Percentiles rank a stretch among this genome's conserved stretches.
phyloP scores from a whole-genome alignment of 2,329 filamentous ascomycete genomes.

The Iodosphaeria phyllophila region DNA sequence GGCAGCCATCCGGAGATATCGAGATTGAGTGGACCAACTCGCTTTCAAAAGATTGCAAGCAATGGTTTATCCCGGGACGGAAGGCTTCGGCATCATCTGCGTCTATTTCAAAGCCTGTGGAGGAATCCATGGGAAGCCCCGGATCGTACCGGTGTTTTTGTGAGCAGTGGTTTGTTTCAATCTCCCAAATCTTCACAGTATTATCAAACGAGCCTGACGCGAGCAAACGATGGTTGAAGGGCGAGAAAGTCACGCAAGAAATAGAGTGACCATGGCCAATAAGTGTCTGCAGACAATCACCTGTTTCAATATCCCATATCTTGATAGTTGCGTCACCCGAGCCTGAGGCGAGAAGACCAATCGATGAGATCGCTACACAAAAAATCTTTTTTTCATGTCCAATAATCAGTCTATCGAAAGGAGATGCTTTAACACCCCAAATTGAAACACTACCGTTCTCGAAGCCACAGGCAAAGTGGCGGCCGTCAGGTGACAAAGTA shows the following conservation, averaged over 20 bases:
- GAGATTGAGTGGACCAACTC: too few species aligned
- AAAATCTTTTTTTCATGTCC: too few species aligned
- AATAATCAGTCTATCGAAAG: too few species aligned
- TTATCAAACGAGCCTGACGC: conserved; percentile 1
- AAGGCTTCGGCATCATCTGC: too few species aligned
- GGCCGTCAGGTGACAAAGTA: conserved; percentile 1
- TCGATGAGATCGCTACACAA: conserved; percentile 1
- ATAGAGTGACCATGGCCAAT: neutral
- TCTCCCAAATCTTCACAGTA: conserved; percentile 1
- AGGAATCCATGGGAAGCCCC: too few species aligned
- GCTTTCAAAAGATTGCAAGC: too few species aligned
- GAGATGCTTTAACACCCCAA: too few species aligned
- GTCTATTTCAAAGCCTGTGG: too few species aligned
- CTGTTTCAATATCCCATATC: neutral
- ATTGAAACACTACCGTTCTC: neutral
- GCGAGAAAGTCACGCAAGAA: neutral
- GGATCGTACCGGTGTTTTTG: too few species aligned
- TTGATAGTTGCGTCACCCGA: neutral
- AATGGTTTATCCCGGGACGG: too few species aligned
- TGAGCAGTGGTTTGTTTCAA: too few species aligned
- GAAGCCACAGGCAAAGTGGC: neutral
- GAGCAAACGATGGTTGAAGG: neutral
- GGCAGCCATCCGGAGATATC: too few species aligned
- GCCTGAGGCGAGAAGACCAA: neutral
- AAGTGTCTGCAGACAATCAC: neutral